Base-by-base conservation (phyloP, 192 early-diverging fungal genomes). In the Umbelopsis vinacea region DNA sequence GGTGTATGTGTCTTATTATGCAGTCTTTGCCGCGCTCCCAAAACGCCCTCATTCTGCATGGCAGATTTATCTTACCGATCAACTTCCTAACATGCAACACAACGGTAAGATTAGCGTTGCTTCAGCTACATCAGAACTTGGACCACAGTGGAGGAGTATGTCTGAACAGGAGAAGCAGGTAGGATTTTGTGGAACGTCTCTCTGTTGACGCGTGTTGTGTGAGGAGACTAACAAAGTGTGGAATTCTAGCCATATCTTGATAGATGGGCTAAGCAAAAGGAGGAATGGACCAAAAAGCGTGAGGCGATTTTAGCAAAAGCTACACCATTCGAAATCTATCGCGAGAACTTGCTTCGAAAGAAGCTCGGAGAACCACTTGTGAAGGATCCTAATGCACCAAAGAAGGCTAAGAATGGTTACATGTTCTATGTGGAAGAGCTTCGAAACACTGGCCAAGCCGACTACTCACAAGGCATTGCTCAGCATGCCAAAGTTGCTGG, bases 311-410 rank as follows among this genome's bases (percentile, higher is more conserved):
- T 81, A 19, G 22, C 12, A 1, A 66, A 69, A 1, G 75, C 79
- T 9, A 73, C 79, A 12, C 74, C 75, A 14, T 54, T 74, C 3
- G 66, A 76, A 46, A 70, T 76, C 38, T 26, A 46, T 23, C 57
- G 55, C 17, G 79, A 81, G 46, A 81, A 81, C 24, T 22, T 57
- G 40, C 43, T 74, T 14, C 66, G 79, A 69, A 29, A 68, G n/a
- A 73, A 71, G 26, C 69, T 73, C 21, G 66, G 76, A 1, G 40
- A 73, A 21, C 46, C 67, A 23, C 24, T 53, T 26, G 17, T 81
- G 17, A 73, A 57, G 22, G 79, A 81, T 71, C 79, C 79, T 23
- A 76, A 52, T 14, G 21, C 40, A 33, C 79, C 79, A n/a, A 74
- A 67, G 40, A 46, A 23, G n/a, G 71, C 79, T 10, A 46, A 35